Evolutionary conservation across 2,329 filamentous ascomycete genomes (phyloP).

Genomic region (Colletotrichum sp.): DNA sequence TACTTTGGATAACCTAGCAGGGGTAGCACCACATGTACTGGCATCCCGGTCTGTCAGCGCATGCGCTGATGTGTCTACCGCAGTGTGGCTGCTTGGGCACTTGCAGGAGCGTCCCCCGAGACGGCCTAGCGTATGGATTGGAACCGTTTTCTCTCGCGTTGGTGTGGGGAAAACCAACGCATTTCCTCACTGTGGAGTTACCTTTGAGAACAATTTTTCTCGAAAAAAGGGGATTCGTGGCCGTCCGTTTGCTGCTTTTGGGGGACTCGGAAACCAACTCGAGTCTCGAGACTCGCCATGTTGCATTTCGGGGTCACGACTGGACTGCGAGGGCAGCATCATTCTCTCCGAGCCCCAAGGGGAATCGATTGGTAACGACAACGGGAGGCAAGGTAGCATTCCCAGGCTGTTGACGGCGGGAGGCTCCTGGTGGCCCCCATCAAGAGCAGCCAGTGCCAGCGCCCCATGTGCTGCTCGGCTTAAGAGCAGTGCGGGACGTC

Average conservation of each 20-base stretch:
- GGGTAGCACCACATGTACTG: neutral
- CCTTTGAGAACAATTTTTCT: neutral
- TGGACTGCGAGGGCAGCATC: neutral
- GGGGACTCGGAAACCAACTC: neutral
- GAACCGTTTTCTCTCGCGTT: slow-evolving; percentile 14
- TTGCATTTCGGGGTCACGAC: neutral
- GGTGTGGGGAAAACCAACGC: slow-evolving; percentile 19
- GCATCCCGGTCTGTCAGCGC: slow-evolving; percentile 5
- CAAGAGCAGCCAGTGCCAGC: neutral
- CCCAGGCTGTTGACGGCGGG: slow-evolving; percentile 14
- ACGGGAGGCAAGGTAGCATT: slow-evolving; percentile 8
- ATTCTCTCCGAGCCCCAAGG: neutral
- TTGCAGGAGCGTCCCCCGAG: slow-evolving; percentile 2
- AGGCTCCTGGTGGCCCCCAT: slow-evolving; percentile 18
- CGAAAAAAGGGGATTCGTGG: slow-evolving; percentile 2
- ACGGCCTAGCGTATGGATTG: neutral
- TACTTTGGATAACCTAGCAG: neutral
- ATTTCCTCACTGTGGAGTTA: slow-evolving; percentile 15
- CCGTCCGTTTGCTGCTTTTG: neutral
- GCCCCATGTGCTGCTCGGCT: neutral
- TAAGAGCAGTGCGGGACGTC: neutral
- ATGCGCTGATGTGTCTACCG: slow-evolving; percentile 4
- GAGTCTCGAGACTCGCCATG: neutral
- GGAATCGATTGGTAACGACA: slow-evolving; percentile 8
- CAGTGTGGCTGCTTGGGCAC: slow-evolving; percentile 5